These are phyloP conservation scores for Fusarium paranaense DNA, from an alignment of 2,329 filamentous ascomycete genomes.

Conservation along the genomic window DNA sequence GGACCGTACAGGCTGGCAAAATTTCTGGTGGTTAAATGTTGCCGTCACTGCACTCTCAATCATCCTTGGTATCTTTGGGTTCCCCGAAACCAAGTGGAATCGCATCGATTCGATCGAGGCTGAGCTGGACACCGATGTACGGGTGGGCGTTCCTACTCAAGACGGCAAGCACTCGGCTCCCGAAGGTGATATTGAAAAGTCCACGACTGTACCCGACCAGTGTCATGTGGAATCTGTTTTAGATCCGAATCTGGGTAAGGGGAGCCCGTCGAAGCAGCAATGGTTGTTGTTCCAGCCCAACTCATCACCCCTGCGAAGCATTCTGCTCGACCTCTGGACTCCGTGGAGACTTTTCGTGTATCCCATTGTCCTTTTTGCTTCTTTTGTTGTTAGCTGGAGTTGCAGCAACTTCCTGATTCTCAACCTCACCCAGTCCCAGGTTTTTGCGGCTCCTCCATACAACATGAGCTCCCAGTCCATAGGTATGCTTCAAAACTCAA, in stretches of 20 bases:
- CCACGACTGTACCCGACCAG: not conserved
- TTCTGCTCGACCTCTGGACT: not conserved
- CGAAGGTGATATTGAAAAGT: not conserved
- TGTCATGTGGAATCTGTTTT: not conserved
- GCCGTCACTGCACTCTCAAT: not conserved
- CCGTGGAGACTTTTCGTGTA: conserved; percentile 6
- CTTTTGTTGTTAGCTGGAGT: conserved; percentile 18
- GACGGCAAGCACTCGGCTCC: not conserved
- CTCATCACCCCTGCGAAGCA: not conserved
- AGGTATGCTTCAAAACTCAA: not conserved
- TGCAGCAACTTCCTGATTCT: conserved; percentile 13
- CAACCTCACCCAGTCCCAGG: conserved; percentile 16
- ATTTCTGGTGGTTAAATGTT: not conserved
- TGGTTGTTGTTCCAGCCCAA: not conserved
- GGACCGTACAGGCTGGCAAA: not conserved
- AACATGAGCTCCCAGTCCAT: conserved; percentile 18
- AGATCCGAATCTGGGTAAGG: not conserved
- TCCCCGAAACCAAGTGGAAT: not conserved
- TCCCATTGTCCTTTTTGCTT: conserved; percentile 20
- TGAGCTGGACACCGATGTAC: not conserved
- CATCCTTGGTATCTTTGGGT: not conserved
- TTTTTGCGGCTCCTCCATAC: conserved; percentile 20
- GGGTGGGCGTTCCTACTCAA: not conserved
- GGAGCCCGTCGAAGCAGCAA: not conserved
- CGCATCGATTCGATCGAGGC: not conserved